Evolutionary conservation across 2,329 filamentous ascomycete genomes (phyloP).

Genomic region (Tolypocladium pustulatum): DNA sequence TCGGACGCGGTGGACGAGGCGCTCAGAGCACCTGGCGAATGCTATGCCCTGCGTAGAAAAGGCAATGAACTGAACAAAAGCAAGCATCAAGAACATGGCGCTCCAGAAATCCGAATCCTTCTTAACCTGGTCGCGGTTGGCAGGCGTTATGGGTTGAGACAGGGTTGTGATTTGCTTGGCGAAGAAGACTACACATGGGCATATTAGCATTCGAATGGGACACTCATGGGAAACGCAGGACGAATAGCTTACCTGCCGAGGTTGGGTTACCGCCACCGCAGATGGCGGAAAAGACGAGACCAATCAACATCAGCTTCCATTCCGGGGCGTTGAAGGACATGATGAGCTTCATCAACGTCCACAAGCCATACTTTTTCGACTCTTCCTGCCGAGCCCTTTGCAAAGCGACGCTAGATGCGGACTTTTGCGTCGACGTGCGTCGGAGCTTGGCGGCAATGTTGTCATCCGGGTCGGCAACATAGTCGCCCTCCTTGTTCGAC

Average conservation of each 20-base stretch:
- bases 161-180: constrained; percentile 75
- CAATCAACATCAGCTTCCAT: constrained; percentile 59
- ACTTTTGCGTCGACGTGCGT: constrained; percentile 44
- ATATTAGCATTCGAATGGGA: constrained; percentile 1
- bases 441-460: constrained; percentile 47
- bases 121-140: constrained; percentile 46
- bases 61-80: constrained; percentile 58
- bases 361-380: constrained; percentile 54
- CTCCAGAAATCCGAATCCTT: constrained; percentile 76
- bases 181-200: constrained; percentile 64
- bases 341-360: constrained; percentile 70
- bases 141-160: constrained; percentile 38
- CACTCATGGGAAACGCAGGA: background rate
- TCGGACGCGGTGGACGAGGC: constrained; percentile 72
- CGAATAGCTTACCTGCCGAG: constrained; percentile 15
- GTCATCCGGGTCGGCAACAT: constrained; percentile 49
- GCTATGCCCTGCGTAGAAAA: constrained; percentile 59
- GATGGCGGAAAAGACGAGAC: constrained; percentile 63
- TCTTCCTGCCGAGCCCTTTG: constrained; percentile 40
- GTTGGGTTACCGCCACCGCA: constrained; percentile 73
- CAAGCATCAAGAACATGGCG: constrained; percentile 80
- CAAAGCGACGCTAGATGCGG: constrained; percentile 61
- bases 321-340: constrained; percentile 69
- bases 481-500: constrained; percentile 29
- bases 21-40: constrained; percentile 81